phyloP scores from a whole-genome alignment of 2,329 filamentous ascomycete genomes.

The Hortaea sp. region DNA sequence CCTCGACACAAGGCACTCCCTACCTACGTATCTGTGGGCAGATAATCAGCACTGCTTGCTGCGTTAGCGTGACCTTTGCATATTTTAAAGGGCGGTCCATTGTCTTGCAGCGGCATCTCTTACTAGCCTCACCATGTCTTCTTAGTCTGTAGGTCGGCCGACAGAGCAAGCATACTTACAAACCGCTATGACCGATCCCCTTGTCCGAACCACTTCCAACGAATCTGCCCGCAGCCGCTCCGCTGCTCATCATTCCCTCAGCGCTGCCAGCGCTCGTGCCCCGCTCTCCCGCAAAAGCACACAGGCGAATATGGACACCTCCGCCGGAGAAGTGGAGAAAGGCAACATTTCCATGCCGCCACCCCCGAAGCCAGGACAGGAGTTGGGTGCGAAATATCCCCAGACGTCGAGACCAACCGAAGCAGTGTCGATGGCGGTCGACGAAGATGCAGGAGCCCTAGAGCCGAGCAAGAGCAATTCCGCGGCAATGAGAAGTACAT shows the following conservation, averaged over 20 bases:
- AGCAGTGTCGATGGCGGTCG: slow-evolving; percentile 1
- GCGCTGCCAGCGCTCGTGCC: slow-evolving; percentile 27
- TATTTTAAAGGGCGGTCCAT: too few relatives aligned
- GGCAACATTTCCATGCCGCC: slow-evolving; percentile 57
- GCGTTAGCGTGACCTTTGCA: too few relatives aligned
- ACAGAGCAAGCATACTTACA: too few relatives aligned
- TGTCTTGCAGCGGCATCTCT: too few relatives aligned
- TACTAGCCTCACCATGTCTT: too few relatives aligned
- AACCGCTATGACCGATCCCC: slow-evolving; percentile 6
- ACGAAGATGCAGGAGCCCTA: not conserved
- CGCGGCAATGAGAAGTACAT: too few relatives aligned
- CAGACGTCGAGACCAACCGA: not conserved
- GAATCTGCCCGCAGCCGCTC: slow-evolving; percentile 29
- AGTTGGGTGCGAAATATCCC: not conserved
- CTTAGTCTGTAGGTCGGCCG: too few relatives aligned
- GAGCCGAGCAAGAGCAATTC: not conserved
- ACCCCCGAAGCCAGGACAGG: slow-evolving; percentile 19
- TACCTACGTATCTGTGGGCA: too few relatives aligned
- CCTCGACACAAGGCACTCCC: too few relatives aligned
- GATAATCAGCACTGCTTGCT: too few relatives aligned
- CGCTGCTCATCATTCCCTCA: slow-evolving; percentile 32
- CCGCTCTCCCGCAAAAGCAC: slow-evolving; percentile 42
- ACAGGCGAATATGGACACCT: slow-evolving; percentile 50
- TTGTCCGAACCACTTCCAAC: slow-evolving; percentile 14
- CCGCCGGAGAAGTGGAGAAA: slow-evolving; percentile 47